Percentiles rank a stretch among this genome's conserved stretches.
Conservation (phyloP, 2,329 filamentous ascomycete genomes). For the Capronia americana region DNA sequence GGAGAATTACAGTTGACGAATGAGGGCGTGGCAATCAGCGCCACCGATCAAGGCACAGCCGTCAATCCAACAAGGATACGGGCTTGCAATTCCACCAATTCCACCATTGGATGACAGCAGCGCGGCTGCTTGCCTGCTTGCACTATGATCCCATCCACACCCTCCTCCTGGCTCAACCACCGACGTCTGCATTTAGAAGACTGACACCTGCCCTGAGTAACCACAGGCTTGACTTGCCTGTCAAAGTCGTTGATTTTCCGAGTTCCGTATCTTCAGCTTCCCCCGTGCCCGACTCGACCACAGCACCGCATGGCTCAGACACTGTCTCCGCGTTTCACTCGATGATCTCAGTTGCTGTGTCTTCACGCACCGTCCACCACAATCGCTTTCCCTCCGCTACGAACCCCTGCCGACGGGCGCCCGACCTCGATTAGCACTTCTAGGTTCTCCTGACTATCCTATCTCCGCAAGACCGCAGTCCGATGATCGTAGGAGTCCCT, state of each 20-base stretch:
- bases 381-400: background rate
- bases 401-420: background rate
- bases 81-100: slow-evolving; percentile 12
- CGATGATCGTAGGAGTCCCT: slow-evolving; percentile 34
- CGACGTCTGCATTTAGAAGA: slow-evolving; percentile 21
- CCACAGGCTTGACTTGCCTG: slow-evolving; percentile 11
- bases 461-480: slow-evolving; percentile 16
- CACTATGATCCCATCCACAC: slow-evolving; percentile 11
- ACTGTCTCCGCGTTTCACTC: slow-evolving; percentile 12
- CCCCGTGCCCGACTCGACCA: background rate
- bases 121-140: slow-evolving; percentile 29
- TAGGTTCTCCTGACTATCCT: slow-evolving; percentile 5
- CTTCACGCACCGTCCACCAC: slow-evolving; percentile 3
- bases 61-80: slow-evolving; percentile 12
- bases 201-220: slow-evolving; percentile 9
- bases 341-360: slow-evolving; percentile 12
- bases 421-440: slow-evolving; percentile 5
- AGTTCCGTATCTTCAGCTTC: background rate
- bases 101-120: slow-evolving; percentile 29
- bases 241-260: background rate
- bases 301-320: background rate
- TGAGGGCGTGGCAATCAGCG: slow-evolving; percentile 4
- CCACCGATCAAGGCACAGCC: slow-evolving; percentile 21
- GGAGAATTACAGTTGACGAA: slow-evolving; percentile 5
- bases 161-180: slow-evolving; percentile 27